A percentile compares a stretch with the other conserved stretches of the same genome.
Evolutionary conservation across 2,329 filamentous ascomycete genomes (phyloP).

Genomic region (Trichoderma sp.): DNA sequence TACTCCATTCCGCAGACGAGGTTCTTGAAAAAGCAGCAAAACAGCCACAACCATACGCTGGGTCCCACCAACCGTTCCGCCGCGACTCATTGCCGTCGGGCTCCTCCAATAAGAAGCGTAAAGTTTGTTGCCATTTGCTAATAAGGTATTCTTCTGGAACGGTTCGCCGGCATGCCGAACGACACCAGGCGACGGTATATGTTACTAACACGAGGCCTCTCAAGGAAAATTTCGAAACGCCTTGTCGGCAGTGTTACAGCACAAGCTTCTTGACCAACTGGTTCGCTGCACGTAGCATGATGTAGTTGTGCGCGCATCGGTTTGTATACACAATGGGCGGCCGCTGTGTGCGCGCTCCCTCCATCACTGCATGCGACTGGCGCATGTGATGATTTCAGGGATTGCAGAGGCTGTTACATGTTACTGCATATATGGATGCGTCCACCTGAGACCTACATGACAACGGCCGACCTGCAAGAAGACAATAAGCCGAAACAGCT

Average conservation of each 20-base stretch:
- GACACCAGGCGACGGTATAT: background rate
- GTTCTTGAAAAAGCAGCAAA: background rate
- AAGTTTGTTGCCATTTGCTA: conserved; percentile 22
- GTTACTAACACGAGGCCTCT: background rate
- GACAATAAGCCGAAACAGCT: background rate
- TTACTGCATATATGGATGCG: background rate
- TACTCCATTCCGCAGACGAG: background rate
- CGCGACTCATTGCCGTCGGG: conserved; percentile 6
- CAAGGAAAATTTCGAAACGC: background rate
- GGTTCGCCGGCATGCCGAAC: background rate
- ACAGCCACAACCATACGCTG: conserved; percentile 1
- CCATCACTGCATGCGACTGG: background rate
- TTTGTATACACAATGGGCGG: background rate
- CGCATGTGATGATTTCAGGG: background rate
- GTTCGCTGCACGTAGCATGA: conserved; percentile 6
- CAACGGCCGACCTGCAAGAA: background rate
- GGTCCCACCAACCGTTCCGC: conserved; percentile 14
- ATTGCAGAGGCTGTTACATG: background rate
- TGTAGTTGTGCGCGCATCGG: background rate
- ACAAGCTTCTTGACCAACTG: background rate
- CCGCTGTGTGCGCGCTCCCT: conserved; percentile 4
- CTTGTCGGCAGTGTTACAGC: background rate
- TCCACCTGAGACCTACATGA: background rate
- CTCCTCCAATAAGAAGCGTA: background rate
- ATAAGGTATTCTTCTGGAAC: conserved; percentile 18